These are phyloP conservation scores for Chlorencoelia australis DNA, from an alignment of 2,329 filamentous ascomycete genomes.

Conservation along the genomic window DNA sequence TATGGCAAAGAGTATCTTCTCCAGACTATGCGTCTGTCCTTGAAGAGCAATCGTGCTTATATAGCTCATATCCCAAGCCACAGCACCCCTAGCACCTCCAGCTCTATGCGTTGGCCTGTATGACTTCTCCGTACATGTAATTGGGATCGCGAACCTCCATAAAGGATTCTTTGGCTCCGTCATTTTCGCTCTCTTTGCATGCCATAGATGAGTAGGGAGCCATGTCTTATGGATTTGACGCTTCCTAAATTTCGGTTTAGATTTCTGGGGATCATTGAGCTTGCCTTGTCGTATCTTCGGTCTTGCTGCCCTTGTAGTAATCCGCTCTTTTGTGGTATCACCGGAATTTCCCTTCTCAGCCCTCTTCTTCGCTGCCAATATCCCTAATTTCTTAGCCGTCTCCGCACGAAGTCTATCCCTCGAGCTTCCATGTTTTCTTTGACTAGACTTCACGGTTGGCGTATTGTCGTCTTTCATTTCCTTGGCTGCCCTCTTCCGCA, in stretches of 20 bases:
- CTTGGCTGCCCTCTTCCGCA: slow-evolving; percentile 56
- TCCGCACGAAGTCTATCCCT: slow-evolving; percentile 58
- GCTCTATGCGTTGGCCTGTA: slow-evolving; percentile 82
- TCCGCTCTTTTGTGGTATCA: slow-evolving; percentile 13
- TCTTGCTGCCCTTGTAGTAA: slow-evolving; percentile 35
- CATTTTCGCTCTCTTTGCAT: slow-evolving; percentile 87
- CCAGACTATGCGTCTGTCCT: slow-evolving; percentile 53
- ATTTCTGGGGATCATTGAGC: slow-evolving; percentile 53
- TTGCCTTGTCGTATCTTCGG: slow-evolving; percentile 63
- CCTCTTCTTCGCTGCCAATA: slow-evolving; percentile 47
- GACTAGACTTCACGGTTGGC: slow-evolving; percentile 59
- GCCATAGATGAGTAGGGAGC: slow-evolving; percentile 90
- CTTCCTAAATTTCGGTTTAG: slow-evolving; percentile 65
- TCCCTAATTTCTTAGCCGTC: slow-evolving; percentile 60
- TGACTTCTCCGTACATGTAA: slow-evolving; percentile 81
- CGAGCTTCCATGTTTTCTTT: slow-evolving; percentile 50
- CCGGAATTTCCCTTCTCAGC: slow-evolving; percentile 30
- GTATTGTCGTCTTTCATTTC: slow-evolving; percentile 90
- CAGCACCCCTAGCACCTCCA: slow-evolving; percentile 60
- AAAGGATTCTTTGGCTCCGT: slow-evolving; percentile 65
- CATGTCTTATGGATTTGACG: slow-evolving; percentile 84
- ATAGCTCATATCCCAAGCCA: slow-evolving; percentile 93
- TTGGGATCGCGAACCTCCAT: slow-evolving; percentile 83
- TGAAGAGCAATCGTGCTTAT: slow-evolving; percentile 76
- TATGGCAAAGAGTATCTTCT: slow-evolving; percentile 54